Percentiles rank a stretch among this genome's conserved stretches.
These are phyloP conservation scores for Parastagonospora avenae DNA, from an alignment of 2,329 filamentous ascomycete species.

Conservation along the genomic window DNA sequence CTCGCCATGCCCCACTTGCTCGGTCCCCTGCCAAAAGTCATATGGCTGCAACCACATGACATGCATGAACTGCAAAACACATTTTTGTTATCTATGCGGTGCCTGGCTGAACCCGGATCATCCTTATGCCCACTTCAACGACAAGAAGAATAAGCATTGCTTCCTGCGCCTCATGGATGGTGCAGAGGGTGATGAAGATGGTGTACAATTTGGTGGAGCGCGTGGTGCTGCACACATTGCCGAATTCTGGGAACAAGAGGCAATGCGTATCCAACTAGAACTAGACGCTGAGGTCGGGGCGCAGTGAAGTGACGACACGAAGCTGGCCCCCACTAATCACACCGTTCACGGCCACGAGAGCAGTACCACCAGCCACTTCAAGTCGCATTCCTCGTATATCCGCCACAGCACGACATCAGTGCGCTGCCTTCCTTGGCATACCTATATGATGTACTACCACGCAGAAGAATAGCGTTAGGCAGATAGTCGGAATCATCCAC, in stretches of 20 bases:
- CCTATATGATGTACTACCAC: slow-evolving; percentile 26
- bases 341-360: not conserved
- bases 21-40: slow-evolving; percentile 83
- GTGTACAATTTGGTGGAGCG: slow-evolving; percentile 50
- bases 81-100: slow-evolving; percentile 95
- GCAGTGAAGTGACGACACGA: no score
- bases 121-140: slow-evolving; percentile 89
- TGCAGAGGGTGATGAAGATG: slow-evolving; percentile 72
- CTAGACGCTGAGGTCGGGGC: slow-evolving; percentile 13
- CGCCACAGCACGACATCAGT: slow-evolving; percentile 5
- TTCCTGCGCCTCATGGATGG: slow-evolving; percentile 90
- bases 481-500: slow-evolving; percentile 41
- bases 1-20: slow-evolving; percentile 87
- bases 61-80: slow-evolving; percentile 84
- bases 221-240: slow-evolving; percentile 52
- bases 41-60: slow-evolving; percentile 98
- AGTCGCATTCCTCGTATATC: no score
- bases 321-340: not conserved
- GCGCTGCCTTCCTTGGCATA: slow-evolving; percentile 12
- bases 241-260: slow-evolving; percentile 43
- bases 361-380: no score
- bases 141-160: slow-evolving; percentile 66
- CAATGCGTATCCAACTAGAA: slow-evolving; percentile 43
- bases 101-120: slow-evolving; percentile 82
- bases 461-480: slow-evolving; percentile 30